Conservation (phyloP, 2,329 filamentous ascomycete genomes). For the Pestalotiopsis sp. region DNA sequence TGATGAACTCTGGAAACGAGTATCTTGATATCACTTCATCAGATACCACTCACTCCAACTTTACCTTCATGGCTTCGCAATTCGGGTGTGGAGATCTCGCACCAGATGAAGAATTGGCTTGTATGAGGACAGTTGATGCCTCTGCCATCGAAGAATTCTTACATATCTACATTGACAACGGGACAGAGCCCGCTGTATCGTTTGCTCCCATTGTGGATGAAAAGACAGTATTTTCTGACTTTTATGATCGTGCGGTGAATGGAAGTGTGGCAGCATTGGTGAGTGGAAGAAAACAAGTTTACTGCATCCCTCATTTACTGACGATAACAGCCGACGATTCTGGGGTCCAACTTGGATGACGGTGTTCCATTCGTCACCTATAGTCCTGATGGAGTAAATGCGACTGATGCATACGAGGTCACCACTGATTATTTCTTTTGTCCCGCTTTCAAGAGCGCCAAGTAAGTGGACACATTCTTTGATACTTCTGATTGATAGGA, state of each 20-base stretch:
- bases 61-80: slow-evolving; percentile 36
- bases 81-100: slow-evolving; percentile 33
- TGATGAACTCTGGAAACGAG: slow-evolving; percentile 44
- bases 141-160: slow-evolving; percentile 34
- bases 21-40: slow-evolving; percentile 27
- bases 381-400: slow-evolving; percentile 17
- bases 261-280: slow-evolving; percentile 29
- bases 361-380: slow-evolving; percentile 24
- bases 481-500: background rate
- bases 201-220: slow-evolving; percentile 33
- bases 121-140: slow-evolving; percentile 37
- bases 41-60: slow-evolving; percentile 32
- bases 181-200: slow-evolving; percentile 20
- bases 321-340: slow-evolving; percentile 21
- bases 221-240: slow-evolving; percentile 33
- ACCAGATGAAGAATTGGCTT: slow-evolving; percentile 33
- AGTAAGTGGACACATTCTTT: slow-evolving; percentile 6
- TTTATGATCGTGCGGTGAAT: slow-evolving; percentile 24
- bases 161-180: slow-evolving; percentile 28
- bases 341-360: slow-evolving; percentile 28
- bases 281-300: slow-evolving; percentile 27
- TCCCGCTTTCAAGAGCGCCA: slow-evolving; percentile 19
- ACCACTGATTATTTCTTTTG: slow-evolving; percentile 26
- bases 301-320: background rate
- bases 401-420: slow-evolving; percentile 13